A percentile compares a stretch with the other conserved stretches of the same genome.
These are phyloP conservation scores for Pouteria glomerata DNA, from an alignment of 148 eudicot species.

Conservation along the genomic window DNA sequence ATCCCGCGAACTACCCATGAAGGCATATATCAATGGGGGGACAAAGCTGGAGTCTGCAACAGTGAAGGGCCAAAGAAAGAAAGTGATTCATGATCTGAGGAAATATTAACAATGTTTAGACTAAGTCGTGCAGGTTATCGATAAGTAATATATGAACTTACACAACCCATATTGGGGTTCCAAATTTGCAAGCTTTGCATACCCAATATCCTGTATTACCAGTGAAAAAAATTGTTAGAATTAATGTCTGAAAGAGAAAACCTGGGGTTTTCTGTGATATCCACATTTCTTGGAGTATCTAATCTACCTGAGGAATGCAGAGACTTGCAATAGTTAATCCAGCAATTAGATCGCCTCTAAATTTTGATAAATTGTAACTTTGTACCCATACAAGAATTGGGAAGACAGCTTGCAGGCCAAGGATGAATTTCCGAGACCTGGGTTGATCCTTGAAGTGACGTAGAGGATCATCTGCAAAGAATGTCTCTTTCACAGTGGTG, in stretches of 20 bases:
- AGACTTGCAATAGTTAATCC: constrained; percentile 81
- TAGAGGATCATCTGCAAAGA: constrained; percentile 66
- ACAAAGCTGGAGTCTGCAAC: constrained; percentile 64
- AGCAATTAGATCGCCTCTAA: constrained; percentile 63
- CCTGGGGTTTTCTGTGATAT: background rate
- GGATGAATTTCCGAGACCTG: constrained; percentile 35
- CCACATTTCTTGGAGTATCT: background rate
- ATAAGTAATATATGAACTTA: constrained; percentile 10
- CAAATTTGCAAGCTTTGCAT: constrained; percentile 66
- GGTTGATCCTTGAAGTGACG: constrained; percentile 62
- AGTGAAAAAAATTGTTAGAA: background rate
- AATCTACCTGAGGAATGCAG: constrained; percentile 72
- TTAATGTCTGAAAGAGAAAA: background rate
- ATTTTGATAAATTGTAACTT: constrained; percentile 38
- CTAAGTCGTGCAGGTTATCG: background rate
- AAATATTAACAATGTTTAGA: background rate
- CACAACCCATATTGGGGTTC: constrained; percentile 58
- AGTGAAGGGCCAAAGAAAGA: background rate
- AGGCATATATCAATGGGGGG: constrained; percentile 67
- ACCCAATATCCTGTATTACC: constrained; percentile 61
- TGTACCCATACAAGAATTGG: constrained; percentile 69
- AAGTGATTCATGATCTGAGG: background rate
- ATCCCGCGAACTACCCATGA: constrained; percentile 83
- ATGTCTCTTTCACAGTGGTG: constrained; percentile 39
- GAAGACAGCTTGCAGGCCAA: constrained; percentile 66